Base-by-base conservation (phyloP, 148 eudicot genomes). In the Gaultheria prostrata region DNA sequence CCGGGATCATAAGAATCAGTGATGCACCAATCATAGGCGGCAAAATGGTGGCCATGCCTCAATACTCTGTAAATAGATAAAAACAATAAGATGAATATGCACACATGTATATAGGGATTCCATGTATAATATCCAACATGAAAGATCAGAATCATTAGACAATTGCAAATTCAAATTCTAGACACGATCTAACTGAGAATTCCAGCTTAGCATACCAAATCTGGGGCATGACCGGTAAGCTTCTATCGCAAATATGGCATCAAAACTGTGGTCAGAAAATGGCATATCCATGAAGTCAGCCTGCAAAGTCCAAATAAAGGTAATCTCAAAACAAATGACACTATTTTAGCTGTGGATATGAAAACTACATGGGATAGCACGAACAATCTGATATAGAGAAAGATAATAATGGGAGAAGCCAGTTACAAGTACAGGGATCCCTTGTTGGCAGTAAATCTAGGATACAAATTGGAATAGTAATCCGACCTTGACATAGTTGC, bases 161-260 rank as follows among this genome's bases (percentile, higher is more conserved):
- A 75, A 46, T n/a, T 0, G 35, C 32, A 2, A 45, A 75, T 2
- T 45, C 6, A 6, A 49, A 49, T 2, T 46, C 0, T 0, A 1
- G 17, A 24, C 33, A 24, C 4, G 14, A 13, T 6, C 21, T 14
- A n/a, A 76, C 46, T 24, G 20, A 26, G n/a, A 11, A 24, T 76
- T 49, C 18, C 33, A 15, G 3, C 46, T 1, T 53, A 8, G 21
- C 65, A 14, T 89, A 95, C 98, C 84, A 93, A 89, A 89, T 95
- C 92, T 65, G 97, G 97, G 18, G 98, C 98, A 88, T 93, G 98
- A 72, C 98, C 92, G 51, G 98, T 95, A 84, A n/a, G 98, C 98
- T 84, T 92, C 98, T 69, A 95, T 93, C 63, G 97, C n/a, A n/a
- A n/a, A n/a, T n/a, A n/a, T n/a, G n/a, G n/a, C 98, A 90, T 95